Conservation (phyloP, 352 stramenopile genomes). For the Pythium aristosporum region DNA sequence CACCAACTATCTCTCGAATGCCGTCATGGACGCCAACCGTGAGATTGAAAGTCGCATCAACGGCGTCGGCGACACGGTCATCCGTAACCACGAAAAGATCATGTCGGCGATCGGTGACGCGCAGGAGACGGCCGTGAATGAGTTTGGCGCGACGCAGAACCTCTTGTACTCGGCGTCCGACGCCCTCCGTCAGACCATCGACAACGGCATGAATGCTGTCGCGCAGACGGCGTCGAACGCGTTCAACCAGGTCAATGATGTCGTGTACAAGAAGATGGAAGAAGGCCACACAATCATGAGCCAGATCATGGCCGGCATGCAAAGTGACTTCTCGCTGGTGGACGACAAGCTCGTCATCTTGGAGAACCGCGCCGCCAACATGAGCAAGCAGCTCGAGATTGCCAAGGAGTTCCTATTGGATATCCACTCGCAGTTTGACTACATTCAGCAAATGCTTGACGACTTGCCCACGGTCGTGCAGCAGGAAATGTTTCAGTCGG, state of each 20-base stretch:
- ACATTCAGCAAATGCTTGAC: conserved; percentile 10
- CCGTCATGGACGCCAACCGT: conserved; percentile 4
- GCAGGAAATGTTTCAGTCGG: conserved; percentile 15
- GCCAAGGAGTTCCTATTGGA: conserved; percentile 15
- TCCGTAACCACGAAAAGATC: conserved; percentile 14
- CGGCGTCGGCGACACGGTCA: conserved; percentile 9
- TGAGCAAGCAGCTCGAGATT: conserved; percentile 11
- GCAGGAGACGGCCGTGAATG: conserved; percentile 8
- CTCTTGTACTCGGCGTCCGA: conserved; percentile 12
- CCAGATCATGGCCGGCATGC: conserved; percentile 6
- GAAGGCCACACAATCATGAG: conserved; percentile 8
- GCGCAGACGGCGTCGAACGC: not conserved
- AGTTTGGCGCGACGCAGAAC: conserved; percentile 10
- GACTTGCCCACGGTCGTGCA: conserved; percentile 13
- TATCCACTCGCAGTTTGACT: conserved; percentile 9
- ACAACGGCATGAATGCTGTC: not conserved
- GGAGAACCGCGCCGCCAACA: conserved; percentile 13
- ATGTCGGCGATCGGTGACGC: conserved; percentile 12
- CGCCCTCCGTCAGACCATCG: conserved; percentile 10
- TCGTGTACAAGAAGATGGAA: conserved; percentile 14
- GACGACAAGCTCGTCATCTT: conserved; percentile 18
- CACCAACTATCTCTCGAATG: conserved; percentile 18
- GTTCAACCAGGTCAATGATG: conserved; percentile 19
- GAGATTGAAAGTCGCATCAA: conserved; percentile 13
- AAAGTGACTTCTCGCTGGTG: conserved; percentile 4